Conservation (phyloP, 495 filamentous ascomycete species). For the Penicillium egyptiacum region DNA sequence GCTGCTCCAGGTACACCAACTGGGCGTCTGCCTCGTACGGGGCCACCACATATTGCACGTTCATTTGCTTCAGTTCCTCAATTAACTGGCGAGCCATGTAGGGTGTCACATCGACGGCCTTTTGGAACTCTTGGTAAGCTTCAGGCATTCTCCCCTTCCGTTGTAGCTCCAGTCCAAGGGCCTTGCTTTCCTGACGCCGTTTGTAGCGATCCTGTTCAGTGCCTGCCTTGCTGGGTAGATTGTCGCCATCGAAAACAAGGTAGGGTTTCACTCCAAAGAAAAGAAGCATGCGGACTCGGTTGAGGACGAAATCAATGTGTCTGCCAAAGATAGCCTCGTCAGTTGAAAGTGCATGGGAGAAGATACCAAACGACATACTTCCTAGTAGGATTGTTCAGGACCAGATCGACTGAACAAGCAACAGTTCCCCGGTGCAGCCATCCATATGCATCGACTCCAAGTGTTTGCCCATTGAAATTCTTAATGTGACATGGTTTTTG, state of each 20-base stretch:
- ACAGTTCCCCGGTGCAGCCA: constrained; percentile 96
- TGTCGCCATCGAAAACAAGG: constrained; percentile 94
- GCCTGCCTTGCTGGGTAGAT: constrained; percentile 90
- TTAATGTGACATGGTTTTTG: constrained; percentile 84
- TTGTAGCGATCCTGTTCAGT: constrained; percentile 74
- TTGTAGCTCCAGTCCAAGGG: constrained; percentile 73
- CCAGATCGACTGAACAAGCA: constrained; percentile 88
- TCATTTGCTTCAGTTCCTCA: constrained; percentile 77
- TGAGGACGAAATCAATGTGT: constrained; percentile 89
- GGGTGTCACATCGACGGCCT: constrained; percentile 93
- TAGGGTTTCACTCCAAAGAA: constrained; percentile 92
- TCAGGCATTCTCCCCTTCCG: constrained; percentile 74
- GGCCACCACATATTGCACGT: constrained; percentile 86
- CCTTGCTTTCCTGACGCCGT: constrained; percentile 70
- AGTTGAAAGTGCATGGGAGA: background rate
- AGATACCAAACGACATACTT: constrained; percentile 57
- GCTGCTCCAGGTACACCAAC: constrained; percentile 85
- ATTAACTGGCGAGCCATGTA: constrained; percentile 92
- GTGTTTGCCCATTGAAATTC: constrained; percentile 81
- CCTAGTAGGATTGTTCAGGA: constrained; percentile 78
- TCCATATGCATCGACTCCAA: constrained; percentile 94
- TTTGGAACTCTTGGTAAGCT: constrained; percentile 86
- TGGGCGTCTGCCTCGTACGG: constrained; percentile 98
- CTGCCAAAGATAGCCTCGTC: constrained; percentile 41
- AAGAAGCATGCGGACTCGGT: constrained; percentile 86